A percentile compares a stretch with the other conserved stretches of the same genome.
Conservation (phyloP, 345 rosid genomes). For the Camelina neglecta region DNA sequence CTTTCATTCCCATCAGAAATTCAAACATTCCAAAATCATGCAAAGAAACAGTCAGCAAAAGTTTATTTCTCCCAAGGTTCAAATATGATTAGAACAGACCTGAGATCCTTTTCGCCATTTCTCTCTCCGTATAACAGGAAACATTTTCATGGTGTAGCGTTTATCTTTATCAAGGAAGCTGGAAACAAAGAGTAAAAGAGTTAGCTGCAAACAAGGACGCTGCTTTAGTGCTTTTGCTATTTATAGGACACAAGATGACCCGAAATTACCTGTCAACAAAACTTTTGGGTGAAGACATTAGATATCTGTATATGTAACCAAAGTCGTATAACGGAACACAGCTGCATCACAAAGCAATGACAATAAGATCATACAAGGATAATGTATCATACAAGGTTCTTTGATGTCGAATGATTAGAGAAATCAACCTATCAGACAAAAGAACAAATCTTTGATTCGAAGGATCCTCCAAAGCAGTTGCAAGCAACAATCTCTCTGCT, state of each 20-base stretch:
- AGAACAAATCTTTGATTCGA: slow-evolving; percentile 91
- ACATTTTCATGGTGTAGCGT: slow-evolving; percentile 78
- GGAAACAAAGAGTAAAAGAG: slow-evolving; percentile 32
- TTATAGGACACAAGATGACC: slow-evolving; percentile 35
- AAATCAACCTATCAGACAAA: slow-evolving; percentile 80
- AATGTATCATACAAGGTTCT: not conserved
- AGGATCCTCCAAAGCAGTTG: slow-evolving; percentile 72
- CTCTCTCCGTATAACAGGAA: slow-evolving; percentile 58
- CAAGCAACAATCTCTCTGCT: slow-evolving; percentile 85
- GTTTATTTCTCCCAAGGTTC: not conserved
- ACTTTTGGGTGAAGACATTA: slow-evolving; percentile 83
- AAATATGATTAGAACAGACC: slow-evolving; percentile 48
- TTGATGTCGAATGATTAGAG: not conserved
- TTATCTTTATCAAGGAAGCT: slow-evolving; percentile 83
- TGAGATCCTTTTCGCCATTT: slow-evolving; percentile 97
- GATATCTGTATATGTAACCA: slow-evolving; percentile 73
- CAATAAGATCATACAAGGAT: not conserved
- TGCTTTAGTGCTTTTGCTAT: not conserved
- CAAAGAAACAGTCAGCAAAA: slow-evolving; percentile 4
- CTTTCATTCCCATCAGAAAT: not conserved
- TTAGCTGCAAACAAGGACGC: too few relatives aligned
- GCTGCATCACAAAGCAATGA: slow-evolving; percentile 54
- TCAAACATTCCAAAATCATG: slow-evolving; percentile 1
- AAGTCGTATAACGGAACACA: slow-evolving; percentile 91
- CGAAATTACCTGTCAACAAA: slow-evolving; percentile 91